These are phyloP conservation scores for Candida peoriensis DNA, from an alignment of 805 yeast species.

Conservation along the genomic window DNA sequence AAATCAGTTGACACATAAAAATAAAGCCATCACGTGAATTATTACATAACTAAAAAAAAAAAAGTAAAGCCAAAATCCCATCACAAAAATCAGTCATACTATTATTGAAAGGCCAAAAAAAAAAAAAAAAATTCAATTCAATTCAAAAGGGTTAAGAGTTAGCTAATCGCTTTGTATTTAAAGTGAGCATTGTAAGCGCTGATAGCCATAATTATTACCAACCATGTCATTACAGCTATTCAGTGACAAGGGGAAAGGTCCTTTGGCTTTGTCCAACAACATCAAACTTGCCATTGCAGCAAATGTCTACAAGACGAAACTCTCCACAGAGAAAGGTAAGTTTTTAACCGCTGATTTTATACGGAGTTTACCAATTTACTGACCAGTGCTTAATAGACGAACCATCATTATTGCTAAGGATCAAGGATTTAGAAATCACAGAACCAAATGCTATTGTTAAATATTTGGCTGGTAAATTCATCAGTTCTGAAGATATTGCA, in stretches of 20 bases:
- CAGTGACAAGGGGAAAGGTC: slow-evolving; percentile 20
- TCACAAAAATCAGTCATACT: too few relatives aligned
- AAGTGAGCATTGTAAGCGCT: too few relatives aligned
- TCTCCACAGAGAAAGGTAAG: slow-evolving; percentile 23
- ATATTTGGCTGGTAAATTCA: slow-evolving; percentile 50
- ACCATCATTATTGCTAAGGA: slow-evolving; percentile 18
- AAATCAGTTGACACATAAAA: too few relatives aligned
- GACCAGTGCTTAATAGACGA: slow-evolving; percentile 10
- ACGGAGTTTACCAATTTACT: neutral
- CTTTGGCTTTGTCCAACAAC: slow-evolving; percentile 19
- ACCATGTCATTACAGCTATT: slow-evolving; percentile 19
- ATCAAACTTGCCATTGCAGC: slow-evolving; percentile 26
- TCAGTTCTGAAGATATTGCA: slow-evolving; percentile 27
- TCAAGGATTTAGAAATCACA: slow-evolving; percentile 36
- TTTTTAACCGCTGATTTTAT: too few relatives aligned
- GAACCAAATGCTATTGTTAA: slow-evolving; percentile 71
- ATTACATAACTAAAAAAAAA: too few relatives aligned
- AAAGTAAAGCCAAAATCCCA: too few relatives aligned
- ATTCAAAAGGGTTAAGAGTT: too few relatives aligned
- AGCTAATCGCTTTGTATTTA: too few relatives aligned
- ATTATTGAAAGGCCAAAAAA: too few relatives aligned
- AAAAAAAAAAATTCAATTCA: too few relatives aligned
- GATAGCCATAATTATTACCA: too few relatives aligned
- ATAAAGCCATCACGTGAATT: too few relatives aligned
- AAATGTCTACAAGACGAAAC: slow-evolving; percentile 13